A percentile compares a stretch with the other conserved stretches of the same genome.
Conservation (phyloP, 2,329 filamentous ascomycete species). For the Magnaporthiopsis incrustans region DNA sequence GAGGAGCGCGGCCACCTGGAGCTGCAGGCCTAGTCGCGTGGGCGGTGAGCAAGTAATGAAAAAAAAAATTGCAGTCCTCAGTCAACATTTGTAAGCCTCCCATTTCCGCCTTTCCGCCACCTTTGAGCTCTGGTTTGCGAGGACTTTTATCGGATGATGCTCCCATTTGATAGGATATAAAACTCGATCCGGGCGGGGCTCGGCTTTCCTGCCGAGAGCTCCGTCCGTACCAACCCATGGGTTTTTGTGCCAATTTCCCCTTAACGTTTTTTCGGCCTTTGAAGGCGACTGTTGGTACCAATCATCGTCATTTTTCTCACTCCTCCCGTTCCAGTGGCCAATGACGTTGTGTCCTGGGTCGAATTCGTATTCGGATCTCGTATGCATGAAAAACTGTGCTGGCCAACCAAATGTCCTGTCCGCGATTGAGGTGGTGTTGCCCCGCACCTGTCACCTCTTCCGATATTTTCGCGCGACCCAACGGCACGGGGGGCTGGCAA, state of each 20-base stretch:
- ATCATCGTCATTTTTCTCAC: too few species aligned
- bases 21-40: background rate
- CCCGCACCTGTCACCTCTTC: background rate
- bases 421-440: background rate
- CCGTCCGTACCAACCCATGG: background rate
- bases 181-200: background rate
- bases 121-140: background rate
- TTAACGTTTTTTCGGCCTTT: too few species aligned
- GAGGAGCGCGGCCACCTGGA: background rate
- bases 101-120: background rate
- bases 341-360: background rate
- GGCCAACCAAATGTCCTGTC: background rate
- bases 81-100: background rate
- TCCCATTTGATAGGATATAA: background rate
- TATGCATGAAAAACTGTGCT: background rate
- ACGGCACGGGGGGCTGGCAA: background rate
- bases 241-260: background rate
- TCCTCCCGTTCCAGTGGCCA: background rate
- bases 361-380: conserved; percentile 6
- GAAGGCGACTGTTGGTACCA: background rate
- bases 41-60: background rate
- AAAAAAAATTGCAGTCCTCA: background rate
- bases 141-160: background rate
- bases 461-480: background rate
- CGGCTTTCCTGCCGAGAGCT: background rate